Evolutionary conservation across 2,329 filamentous ascomycete genomes (phyloP), one percentile per base, ranked within the genome.

Genomic region (Verticillium albo-atrum): DNA sequence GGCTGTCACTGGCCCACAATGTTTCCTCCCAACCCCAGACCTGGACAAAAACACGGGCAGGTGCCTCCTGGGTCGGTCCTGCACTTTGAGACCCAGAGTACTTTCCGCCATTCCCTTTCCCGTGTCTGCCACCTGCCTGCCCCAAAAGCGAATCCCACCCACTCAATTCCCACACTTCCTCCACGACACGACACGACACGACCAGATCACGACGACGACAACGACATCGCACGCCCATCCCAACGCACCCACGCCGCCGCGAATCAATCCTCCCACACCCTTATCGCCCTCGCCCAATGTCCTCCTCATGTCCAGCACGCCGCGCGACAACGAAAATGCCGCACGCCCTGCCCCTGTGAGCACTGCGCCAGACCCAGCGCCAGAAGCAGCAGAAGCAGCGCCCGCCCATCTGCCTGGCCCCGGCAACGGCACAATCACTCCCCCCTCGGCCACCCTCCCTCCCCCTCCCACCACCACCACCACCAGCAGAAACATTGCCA

Each of bases 301-400:
- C 75, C 73, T 75, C 76, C 81, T 79, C 82, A 85, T 85, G 82
- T 84, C 81, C 75, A 80, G 72, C 71, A 75, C 76, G 76, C 74
- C 74, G 72, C 71, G 71, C 72, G 72, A 75, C 71, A 72, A 73
- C 75, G 79, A 82, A 81, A 80, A 83, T 83, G 80, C 79, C 80
- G 78, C 81, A 81, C 70, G 69, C 71, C 72, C 77, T 71, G 75
- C 72, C 71, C 70, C 72, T 70, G 71, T 81, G 74, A 80, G 71
- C 71, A 70, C 66, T 62, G 66, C 63, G 59, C 60, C 55, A 26
- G 37, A 37, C 20, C 37, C 55, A 37, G 37, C 26, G 20, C 56
- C 61, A 59, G 61, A 55, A 57, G 58, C 55, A 56, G 51, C 62
- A 59, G 55, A 55, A 47, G 58, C 51, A 53, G 15, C 51, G 25